Conservation (phyloP, 176 grass and related monocot genomes). For the Eleusine coracana region DNA sequence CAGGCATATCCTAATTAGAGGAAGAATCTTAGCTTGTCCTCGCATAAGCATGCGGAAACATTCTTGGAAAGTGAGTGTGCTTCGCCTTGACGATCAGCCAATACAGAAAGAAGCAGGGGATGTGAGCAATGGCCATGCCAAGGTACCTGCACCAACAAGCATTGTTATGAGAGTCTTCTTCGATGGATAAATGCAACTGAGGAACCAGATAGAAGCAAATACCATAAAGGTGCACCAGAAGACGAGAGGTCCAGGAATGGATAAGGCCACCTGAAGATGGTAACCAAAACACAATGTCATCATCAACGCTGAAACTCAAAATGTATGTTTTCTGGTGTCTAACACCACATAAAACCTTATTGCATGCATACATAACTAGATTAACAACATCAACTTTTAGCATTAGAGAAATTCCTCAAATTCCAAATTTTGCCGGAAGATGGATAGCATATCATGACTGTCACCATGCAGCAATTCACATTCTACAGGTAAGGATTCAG, state of each 20-base stretch:
- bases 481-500: neutral
- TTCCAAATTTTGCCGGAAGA: neutral
- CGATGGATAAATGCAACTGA: neutral
- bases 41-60: conserved; percentile 66
- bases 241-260: conserved; percentile 82
- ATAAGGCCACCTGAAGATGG: conserved; percentile 86
- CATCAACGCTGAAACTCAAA: neutral
- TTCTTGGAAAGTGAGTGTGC: conserved; percentile 52
- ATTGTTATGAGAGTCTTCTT: neutral
- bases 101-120: conserved; percentile 80
- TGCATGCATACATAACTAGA: neutral
- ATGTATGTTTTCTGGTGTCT: neutral
- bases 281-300: neutral
- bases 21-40: conserved; percentile 46
- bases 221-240: conserved; percentile 73
- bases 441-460: neutral
- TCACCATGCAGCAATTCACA: neutral
- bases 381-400: neutral
- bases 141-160: conserved; percentile 61
- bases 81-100: conserved; percentile 76
- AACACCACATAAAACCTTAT: neutral
- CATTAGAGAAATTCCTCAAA: neutral
- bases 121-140: conserved; percentile 68
- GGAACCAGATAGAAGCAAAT: conserved; percentile 3
- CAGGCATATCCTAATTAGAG: neutral